phyloP scores from a whole-genome alignment of 1,284 basidiomycete species.

The Pseudozyma sp. region DNA sequence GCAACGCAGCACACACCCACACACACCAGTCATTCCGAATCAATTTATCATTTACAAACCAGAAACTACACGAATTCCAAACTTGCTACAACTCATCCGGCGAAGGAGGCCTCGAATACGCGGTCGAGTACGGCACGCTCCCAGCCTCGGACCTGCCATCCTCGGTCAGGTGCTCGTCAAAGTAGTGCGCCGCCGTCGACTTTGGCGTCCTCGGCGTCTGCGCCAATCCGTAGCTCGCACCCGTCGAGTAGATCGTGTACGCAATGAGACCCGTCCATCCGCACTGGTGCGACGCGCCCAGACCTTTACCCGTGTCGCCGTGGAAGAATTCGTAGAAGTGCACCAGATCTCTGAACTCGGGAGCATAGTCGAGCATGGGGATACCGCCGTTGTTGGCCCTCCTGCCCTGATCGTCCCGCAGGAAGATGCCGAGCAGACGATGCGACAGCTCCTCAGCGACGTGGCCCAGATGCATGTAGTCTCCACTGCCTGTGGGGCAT shows the following conservation, averaged over 20 bases:
- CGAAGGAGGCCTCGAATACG: conserved; percentile 58
- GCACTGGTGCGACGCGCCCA: conserved; percentile 94
- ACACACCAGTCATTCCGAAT: background rate
- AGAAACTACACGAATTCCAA: too few relatives aligned
- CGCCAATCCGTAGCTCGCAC: conserved; percentile 59
- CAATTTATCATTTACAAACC: conserved; percentile 15
- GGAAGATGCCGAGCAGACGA: conserved; percentile 95
- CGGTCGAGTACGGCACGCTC: conserved; percentile 46
- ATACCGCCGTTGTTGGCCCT: conserved; percentile 92
- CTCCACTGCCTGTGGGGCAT: conserved; percentile 93
- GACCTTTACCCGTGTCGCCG: conserved; percentile 86
- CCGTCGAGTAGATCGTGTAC: conserved; percentile 75
- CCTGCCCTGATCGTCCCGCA: conserved; percentile 84
- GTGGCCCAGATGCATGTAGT: conserved; percentile 89
- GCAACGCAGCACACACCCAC: background rate
- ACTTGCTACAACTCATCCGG: conserved; percentile 56
- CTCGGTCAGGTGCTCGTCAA: conserved; percentile 70
- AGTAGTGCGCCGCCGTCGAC: conserved; percentile 89
- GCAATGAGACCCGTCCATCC: conserved; percentile 78
- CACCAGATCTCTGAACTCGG: conserved; percentile 95
- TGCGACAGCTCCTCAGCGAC: conserved; percentile 98
- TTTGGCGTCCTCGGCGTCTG: conserved; percentile 78
- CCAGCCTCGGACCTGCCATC: conserved; percentile 58
- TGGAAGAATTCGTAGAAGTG: conserved; percentile 99
- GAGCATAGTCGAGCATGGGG: conserved; percentile 86